Conservation (phyloP, 1,139 yeast species). For the Yamadazyma epiphylla region DNA sequence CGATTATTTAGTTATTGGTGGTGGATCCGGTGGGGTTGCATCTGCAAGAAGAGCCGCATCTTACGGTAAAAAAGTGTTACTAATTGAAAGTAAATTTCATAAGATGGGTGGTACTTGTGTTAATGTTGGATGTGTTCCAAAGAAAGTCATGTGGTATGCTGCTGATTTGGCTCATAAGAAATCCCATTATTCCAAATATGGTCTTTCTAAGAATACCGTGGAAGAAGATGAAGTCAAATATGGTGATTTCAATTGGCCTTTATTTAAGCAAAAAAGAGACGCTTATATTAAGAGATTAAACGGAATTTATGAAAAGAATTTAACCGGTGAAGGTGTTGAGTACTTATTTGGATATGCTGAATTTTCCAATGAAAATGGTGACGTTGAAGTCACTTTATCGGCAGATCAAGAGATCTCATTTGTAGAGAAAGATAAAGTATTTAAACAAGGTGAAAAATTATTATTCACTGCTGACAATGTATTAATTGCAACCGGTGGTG, state of each 20-base stretch:
- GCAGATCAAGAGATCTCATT: conserved; percentile 41
- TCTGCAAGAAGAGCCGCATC: conserved; percentile 95
- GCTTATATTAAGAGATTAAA: conserved; percentile 84
- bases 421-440: conserved; percentile 24
- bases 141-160: conserved; percentile 98
- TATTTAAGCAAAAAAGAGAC: conserved; percentile 81
- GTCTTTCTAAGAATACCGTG: conserved; percentile 45
- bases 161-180: conserved; percentile 79
- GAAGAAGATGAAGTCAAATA: conserved; percentile 49
- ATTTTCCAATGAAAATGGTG: conserved; percentile 59
- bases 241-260: conserved; percentile 73
- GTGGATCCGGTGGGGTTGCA: conserved; percentile 99
- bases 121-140: conserved; percentile 98
- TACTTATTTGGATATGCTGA: conserved; percentile 84
- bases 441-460: conserved; percentile 48
- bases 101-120: conserved; percentile 97
- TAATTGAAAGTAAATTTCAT: conserved; percentile 68
- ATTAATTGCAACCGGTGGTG: conserved; percentile 92
- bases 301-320: conserved; percentile 87
- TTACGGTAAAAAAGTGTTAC: conserved; percentile 82
- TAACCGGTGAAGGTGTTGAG: conserved; percentile 86
- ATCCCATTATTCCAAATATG: conserved; percentile 75
- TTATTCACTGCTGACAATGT: conserved; percentile 76
- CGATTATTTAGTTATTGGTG: conserved; percentile 94
- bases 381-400: conserved; percentile 66